These are phyloP conservation scores for Cercospora sp. DNA, from an alignment of 2,329 filamentous ascomycete species.

Conservation along the genomic window DNA sequence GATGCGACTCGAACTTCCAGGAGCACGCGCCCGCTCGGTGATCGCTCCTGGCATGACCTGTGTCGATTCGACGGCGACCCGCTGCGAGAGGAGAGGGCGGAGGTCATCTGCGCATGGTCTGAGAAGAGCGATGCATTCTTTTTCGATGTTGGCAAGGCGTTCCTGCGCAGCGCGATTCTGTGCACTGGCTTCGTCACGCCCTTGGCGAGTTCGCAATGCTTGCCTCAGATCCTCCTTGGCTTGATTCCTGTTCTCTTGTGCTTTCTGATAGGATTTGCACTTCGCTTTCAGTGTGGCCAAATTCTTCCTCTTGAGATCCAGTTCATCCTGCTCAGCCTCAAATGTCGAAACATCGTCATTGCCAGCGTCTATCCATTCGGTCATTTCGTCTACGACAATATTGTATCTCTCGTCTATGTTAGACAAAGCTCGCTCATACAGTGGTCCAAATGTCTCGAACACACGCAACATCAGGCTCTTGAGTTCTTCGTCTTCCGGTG, in stretches of 20 bases:
- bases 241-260: constrained; percentile 27
- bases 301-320: constrained; percentile 22
- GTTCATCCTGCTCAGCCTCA: constrained; percentile 23
- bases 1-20: constrained; percentile 35
- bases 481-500: constrained; percentile 15
- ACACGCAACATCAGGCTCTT: constrained; percentile 21
- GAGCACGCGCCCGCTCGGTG: constrained; percentile 1
- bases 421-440: constrained; percentile 20
- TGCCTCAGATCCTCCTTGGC: constrained; percentile 26
- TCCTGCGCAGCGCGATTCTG: constrained; percentile 32
- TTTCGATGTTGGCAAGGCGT: constrained; percentile 30
- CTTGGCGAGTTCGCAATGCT: constrained; percentile 28
- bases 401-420: constrained; percentile 25
- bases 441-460: constrained; percentile 26
- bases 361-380: constrained; percentile 26
- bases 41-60: constrained; percentile 23
- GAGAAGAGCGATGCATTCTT: constrained; percentile 29
- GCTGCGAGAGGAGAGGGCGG: constrained; percentile 18
- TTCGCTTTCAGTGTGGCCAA: constrained; percentile 25
- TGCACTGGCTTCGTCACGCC: constrained; percentile 24
- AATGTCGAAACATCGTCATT: constrained; percentile 23
- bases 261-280: constrained; percentile 24
- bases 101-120: constrained; percentile 30
- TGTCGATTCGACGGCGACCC: constrained; percentile 35
- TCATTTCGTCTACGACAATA: constrained; percentile 26